Percentiles rank a stretch among this genome's conserved stretches.
Evolutionary conservation across 768 basidiomycete species (phyloP).

Genomic region (Tulasnella sp.): DNA sequence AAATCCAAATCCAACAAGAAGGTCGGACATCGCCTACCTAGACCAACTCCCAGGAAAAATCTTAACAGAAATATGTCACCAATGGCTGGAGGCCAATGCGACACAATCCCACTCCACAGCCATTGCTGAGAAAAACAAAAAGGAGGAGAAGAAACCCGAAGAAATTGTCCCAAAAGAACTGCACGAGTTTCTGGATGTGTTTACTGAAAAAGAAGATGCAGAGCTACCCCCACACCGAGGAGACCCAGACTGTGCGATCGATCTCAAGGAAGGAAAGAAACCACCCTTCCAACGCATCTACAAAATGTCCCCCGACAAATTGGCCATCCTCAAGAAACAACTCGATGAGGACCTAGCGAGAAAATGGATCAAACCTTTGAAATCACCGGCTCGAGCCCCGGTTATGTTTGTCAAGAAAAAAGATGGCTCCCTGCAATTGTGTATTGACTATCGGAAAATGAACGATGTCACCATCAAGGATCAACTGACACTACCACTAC

Average conservation of each 20-base stretch:
- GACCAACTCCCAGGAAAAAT: too few relatives aligned
- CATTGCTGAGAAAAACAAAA: background rate
- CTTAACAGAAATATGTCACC: too few relatives aligned
- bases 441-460: conserved; percentile 12
- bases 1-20: too few relatives aligned
- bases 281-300: conserved; percentile 3
- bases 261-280: background rate
- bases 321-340: background rate
- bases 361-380: background rate
- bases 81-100: too few relatives aligned
- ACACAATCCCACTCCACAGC: background rate
- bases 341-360: background rate
- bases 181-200: background rate
- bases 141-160: background rate
- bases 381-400: background rate
- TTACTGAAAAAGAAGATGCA: background rate
- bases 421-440: background rate
- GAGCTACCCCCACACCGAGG: background rate
- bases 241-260: background rate
- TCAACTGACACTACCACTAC: background rate
- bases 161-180: background rate
- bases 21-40: too few relatives aligned
- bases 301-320: background rate
- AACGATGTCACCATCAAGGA: conserved; percentile 19
- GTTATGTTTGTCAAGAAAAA: conserved; percentile 5